Base-by-base conservation (phyloP, 495 filamentous ascomycete genomes). In the Neurospora pannonica region DNA sequence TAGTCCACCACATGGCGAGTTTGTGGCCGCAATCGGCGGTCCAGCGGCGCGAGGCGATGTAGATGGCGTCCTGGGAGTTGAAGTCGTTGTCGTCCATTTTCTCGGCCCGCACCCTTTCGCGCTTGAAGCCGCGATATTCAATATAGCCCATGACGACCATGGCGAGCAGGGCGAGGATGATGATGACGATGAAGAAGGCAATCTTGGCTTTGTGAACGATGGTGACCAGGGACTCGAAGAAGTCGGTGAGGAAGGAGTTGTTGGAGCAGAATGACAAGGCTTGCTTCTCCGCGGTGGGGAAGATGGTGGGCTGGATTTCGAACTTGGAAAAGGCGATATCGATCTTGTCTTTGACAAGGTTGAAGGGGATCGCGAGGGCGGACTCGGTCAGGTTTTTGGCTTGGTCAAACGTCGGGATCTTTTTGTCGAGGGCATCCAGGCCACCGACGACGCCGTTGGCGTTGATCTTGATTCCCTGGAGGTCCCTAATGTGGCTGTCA, bases 31-130 rank as follows among this genome's bases (percentile, higher is more conserved):
- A 78, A 7, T 87, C 86, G 2, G 92, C 86, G 0, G 93, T 91
- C 74, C 90, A 88, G 7, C 95, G 94, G 5, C 93, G 87, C 24
- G 94, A 97, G 19, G 90, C 89, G 70, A 97, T 92, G 79, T 97
- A 95, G 70, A 97, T 88, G 24, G 95, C 90, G 80, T 98, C 97
- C 87, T 97, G 89, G 3, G 92, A 89, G 76, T 98, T 94, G 72
- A 81, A 85, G 13, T 88, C 87, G 28, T 91, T 82, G 71, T 90
- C 87, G 70, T 85, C 86, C 70, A 97, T 86, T 34, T 94, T 84
- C 70, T 87, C 83, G 17, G 93, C 87, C 39, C 92, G 90, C 73
- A 90, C 81, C 79, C 90, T 88, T 87, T 92, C 92, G 9, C 84
- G 86, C 38, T 89, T 89, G 90, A 91, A 98, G 42, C 92, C 89